Evolutionary conservation across 2,329 filamentous ascomycete genomes (phyloP), one percentile per base, ranked within the genome.

Genomic region (Calonectria naviculata): DNA sequence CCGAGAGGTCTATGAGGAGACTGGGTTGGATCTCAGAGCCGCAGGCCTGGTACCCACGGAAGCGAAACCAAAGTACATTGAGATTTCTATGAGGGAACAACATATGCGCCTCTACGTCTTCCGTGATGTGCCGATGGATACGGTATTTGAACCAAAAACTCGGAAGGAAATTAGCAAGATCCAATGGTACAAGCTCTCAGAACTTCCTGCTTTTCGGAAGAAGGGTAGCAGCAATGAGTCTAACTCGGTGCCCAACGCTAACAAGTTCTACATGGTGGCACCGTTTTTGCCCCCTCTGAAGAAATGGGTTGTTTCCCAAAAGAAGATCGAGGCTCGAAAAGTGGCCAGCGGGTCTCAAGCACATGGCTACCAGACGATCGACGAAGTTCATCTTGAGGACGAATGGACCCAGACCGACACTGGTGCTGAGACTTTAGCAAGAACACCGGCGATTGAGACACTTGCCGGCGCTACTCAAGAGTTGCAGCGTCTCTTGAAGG

Each of bases 101-200:
- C 94, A 98, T 81, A 93, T 99, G 85, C 91, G 94, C 73, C 89
- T 99, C 41, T 99, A 97, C 80, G 93, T 98, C 60, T 97, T 99
- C 81, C 92, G 95, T 65, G 92, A 95, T 73, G 91, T 99, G 4
- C 94, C 95, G 17, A 93, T 94, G 87, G 92, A 98, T 78, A 96
- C 95, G 0, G 83, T 92, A 71, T 99, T 99, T 80, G 93, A 96
- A 82, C 94, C 97, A 5, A 92, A 92, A 76, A 98, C 97, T 7
- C 89, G 97, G 67, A 98, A 98, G 83, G 97, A 99, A 83, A 99
- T 99, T 80, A 97, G 96, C 84, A 97, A 95, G 84, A 98, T 99
- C 71, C 88, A 94, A 80, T 99, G 97, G 97, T 98, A 97, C 85
- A 94, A 92, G 76, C 86, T 99, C 46, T 93, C 93, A 0, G 95